These are phyloP conservation scores for Dalechampia spathulata DNA, from an alignment of 441 rosid species.

Conservation along the genomic window DNA sequence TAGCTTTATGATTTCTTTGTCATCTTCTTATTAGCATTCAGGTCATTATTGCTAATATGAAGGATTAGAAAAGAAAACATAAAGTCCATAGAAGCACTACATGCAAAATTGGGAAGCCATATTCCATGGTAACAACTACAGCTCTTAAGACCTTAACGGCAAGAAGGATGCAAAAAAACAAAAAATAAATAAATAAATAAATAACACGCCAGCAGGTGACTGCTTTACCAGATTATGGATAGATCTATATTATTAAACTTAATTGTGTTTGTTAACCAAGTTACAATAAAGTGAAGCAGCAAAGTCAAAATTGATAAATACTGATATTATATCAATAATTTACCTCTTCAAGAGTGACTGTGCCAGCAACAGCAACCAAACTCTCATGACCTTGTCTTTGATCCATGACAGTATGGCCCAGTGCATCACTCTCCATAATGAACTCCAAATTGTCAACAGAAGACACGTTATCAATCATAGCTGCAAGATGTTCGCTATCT, in stretches of 20 bases:
- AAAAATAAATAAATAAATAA: no score
- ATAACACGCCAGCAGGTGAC: no score
- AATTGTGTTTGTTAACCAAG: no score
- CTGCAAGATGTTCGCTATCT: slow-evolving; percentile 98
- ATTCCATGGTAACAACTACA: not conserved
- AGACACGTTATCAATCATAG: slow-evolving; percentile 96
- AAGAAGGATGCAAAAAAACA: not conserved
- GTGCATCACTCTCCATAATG: slow-evolving; percentile 96
- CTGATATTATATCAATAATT: slow-evolving; percentile 13
- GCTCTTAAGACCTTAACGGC: not conserved
- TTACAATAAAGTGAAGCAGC: not conserved
- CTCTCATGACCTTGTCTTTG: slow-evolving; percentile 96
- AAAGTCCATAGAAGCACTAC: not conserved
- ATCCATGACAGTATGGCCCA: slow-evolving; percentile 96
- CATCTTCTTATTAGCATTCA: not conserved
- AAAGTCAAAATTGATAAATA: slow-evolving; percentile 10
- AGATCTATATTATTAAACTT: no score
- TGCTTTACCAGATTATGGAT: no score
- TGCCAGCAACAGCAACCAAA: slow-evolving; percentile 83
- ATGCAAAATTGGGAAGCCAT: not conserved
- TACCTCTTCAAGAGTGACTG: slow-evolving; percentile 92
- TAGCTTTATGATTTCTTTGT: not conserved
- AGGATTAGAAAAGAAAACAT: not conserved
- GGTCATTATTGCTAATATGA: not conserved
- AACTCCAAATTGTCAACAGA: slow-evolving; percentile 99